phyloP scores from a whole-genome alignment of 2,329 filamentous ascomycete species.

The Grosmannia huntii region DNA sequence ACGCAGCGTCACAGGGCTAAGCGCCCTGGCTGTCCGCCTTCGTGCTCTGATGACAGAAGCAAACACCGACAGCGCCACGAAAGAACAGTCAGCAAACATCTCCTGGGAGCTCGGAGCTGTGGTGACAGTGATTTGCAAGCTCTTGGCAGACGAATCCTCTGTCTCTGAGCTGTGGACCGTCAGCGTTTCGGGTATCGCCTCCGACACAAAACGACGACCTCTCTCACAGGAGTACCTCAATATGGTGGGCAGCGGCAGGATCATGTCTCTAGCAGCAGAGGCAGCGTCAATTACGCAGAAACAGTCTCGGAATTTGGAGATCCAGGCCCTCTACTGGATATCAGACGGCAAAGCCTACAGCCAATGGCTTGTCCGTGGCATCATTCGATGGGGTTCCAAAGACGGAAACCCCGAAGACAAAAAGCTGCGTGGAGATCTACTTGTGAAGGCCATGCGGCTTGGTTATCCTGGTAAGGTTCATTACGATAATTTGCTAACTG shows the following conservation, averaged over 20 bases:
- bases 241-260: conserved; percentile 33
- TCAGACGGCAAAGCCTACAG: conserved; percentile 52
- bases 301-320: conserved; percentile 10
- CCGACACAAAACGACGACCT: conserved; percentile 17
- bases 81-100: conserved; percentile 17
- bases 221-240: conserved; percentile 31
- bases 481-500: not conserved
- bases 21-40: conserved; percentile 60
- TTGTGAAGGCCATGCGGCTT: conserved; percentile 51
- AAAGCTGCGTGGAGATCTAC: conserved; percentile 32
- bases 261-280: conserved; percentile 39
- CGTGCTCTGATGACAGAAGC: conserved; percentile 44
- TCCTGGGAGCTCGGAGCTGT: conserved; percentile 30
- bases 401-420: conserved; percentile 22
- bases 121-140: conserved; percentile 28
- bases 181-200: conserved; percentile 11
- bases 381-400: conserved; percentile 32
- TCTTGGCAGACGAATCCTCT: conserved; percentile 26
- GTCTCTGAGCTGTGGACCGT: conserved; percentile 26
- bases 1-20: conserved; percentile 62
- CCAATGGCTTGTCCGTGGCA: conserved; percentile 57
- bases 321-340: conserved; percentile 37
- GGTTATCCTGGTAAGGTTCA: conserved; percentile 55
- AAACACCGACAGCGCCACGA: conserved; percentile 19
- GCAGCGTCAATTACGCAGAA: conserved; percentile 37